Evolutionary conservation across 345 rosid species (phyloP).

Genomic region (Orychophragmus violaceus): DNA sequence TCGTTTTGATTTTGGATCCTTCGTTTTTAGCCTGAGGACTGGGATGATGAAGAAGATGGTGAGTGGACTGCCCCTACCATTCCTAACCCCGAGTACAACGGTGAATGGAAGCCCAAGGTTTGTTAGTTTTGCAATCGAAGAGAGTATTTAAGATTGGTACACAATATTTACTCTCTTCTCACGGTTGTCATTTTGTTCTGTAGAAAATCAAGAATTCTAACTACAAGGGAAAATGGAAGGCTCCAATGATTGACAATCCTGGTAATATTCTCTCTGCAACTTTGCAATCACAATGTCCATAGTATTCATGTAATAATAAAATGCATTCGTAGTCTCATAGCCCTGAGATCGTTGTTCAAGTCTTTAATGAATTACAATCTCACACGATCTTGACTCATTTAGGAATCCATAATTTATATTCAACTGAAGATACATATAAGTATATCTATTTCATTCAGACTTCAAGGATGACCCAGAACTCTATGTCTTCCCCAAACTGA

Average conservation of each 20-base stretch:
- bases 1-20: background rate
- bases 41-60: conserved; percentile 99
- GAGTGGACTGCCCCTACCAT: conserved; percentile 96
- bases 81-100: conserved; percentile 94
- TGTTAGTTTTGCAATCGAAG: conserved; percentile 12
- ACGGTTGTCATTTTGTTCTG: background rate
- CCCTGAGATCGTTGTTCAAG: background rate
- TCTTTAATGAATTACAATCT: background rate
- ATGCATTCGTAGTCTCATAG: background rate
- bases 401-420: background rate
- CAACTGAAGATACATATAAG: background rate
- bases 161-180: background rate
- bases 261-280: conserved; percentile 36
- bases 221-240: conserved; percentile 97
- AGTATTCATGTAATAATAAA: background rate
- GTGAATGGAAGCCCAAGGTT: conserved; percentile 94
- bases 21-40: conserved; percentile 74
- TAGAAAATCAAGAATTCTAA: conserved; percentile 95
- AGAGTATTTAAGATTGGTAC: background rate
- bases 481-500: conserved; percentile 81
- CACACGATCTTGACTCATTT: background rate
- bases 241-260: conserved; percentile 97
- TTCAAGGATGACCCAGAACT: conserved; percentile 93
- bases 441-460: conserved; percentile 37
- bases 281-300: background rate